These are phyloP conservation scores for Euphrasia confusa DNA, from an alignment of 257 asterid species.

Conservation along the genomic window DNA sequence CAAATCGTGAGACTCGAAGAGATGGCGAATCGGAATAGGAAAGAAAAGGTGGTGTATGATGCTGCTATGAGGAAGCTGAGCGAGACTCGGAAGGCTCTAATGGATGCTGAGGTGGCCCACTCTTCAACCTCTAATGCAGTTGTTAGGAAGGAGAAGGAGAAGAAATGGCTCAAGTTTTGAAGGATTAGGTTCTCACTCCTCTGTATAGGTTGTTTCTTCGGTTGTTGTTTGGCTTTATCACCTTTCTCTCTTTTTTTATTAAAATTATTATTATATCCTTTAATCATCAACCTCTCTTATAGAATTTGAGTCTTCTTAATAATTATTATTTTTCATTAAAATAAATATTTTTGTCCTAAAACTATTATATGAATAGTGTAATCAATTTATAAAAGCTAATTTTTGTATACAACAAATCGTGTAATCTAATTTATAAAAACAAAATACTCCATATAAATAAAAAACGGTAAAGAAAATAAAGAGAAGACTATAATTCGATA, in stretches of 20 bases:
- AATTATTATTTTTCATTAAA: too few relatives aligned
- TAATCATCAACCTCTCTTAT: too few relatives aligned
- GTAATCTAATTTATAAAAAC: too few relatives aligned
- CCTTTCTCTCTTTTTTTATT: background rate
- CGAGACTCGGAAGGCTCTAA: conserved; percentile 70
- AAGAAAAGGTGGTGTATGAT: conserved; percentile 66
- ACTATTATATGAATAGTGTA: too few relatives aligned
- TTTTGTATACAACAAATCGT: too few relatives aligned
- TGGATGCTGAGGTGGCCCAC: conserved; percentile 79
- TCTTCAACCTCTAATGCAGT: conserved; percentile 77
- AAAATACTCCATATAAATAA: too few relatives aligned
- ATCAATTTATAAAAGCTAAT: too few relatives aligned
- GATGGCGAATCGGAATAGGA: conserved; percentile 79
- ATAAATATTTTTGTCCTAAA: too few relatives aligned
- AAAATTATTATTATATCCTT: too few relatives aligned
- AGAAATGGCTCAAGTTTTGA: conserved; percentile 92
- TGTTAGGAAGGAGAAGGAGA: conserved; percentile 69
- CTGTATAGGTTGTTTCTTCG: conserved; percentile 20
- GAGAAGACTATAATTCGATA: conserved; percentile 4
- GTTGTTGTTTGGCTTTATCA: background rate
- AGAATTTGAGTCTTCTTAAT: too few relatives aligned
- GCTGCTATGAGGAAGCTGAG: conserved; percentile 81
- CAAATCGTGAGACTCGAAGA: conserved; percentile 70
- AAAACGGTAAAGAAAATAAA: too few relatives aligned
- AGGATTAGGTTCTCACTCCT: conserved; percentile 7